Conservation (phyloP, 768 basidiomycete species). For the Rhodotorula sphaerocarpa region DNA sequence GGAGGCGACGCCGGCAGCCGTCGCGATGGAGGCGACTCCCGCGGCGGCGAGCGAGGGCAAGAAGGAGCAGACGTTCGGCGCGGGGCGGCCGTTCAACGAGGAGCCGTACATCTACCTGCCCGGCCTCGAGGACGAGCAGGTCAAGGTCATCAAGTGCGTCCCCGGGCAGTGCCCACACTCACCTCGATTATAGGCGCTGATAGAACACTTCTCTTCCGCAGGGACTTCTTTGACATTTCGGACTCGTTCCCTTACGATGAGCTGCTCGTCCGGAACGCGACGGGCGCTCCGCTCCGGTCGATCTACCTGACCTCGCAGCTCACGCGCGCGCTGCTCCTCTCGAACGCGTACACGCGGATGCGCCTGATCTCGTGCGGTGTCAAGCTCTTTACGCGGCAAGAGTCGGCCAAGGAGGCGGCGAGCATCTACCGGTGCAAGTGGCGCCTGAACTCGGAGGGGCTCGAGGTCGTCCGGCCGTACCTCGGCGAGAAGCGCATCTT, state of each 20-base stretch:
- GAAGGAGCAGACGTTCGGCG: slow-evolving; percentile 12
- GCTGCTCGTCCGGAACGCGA: slow-evolving; percentile 78
- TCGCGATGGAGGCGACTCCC: slow-evolving; percentile 2
- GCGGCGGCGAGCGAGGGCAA: slow-evolving; percentile 11
- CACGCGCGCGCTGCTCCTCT: slow-evolving; percentile 66
- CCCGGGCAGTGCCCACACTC: not conserved
- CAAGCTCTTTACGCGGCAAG: slow-evolving; percentile 85
- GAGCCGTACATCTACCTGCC: slow-evolving; percentile 77
- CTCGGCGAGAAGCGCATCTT: slow-evolving; percentile 60
- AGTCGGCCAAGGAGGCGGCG: slow-evolving; percentile 48
- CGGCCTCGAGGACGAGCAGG: slow-evolving; percentile 58
- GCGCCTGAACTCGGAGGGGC: slow-evolving; percentile 67
- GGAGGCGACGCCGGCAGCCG: not conserved
- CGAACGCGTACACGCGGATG: slow-evolving; percentile 75
- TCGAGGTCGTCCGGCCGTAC: slow-evolving; percentile 75
- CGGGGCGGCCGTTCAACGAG: slow-evolving; percentile 58
- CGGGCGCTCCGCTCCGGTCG: slow-evolving; percentile 61
- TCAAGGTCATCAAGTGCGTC: slow-evolving; percentile 64
- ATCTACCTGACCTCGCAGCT: slow-evolving; percentile 80
- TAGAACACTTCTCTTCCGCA: slow-evolving; percentile 40
- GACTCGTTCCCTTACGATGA: slow-evolving; percentile 64
- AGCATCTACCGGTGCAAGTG: slow-evolving; percentile 45
- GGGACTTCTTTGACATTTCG: slow-evolving; percentile 63
- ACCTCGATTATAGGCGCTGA: no score
- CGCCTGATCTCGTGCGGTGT: slow-evolving; percentile 88